These are phyloP conservation scores for Coelastrella sp. DNA, from an alignment of 139 green algal species.

Conservation along the genomic window DNA sequence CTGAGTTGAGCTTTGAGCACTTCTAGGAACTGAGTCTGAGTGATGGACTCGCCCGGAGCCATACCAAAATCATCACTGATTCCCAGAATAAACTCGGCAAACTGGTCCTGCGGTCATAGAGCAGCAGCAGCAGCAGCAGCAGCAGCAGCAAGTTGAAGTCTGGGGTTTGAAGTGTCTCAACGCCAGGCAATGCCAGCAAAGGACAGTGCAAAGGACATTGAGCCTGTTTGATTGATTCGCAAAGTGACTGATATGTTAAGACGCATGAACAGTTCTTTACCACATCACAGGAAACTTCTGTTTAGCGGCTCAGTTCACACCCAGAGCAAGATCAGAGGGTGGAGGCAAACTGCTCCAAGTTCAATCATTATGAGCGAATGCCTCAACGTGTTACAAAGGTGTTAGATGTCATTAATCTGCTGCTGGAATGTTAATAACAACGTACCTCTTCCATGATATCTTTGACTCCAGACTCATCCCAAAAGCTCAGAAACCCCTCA, in stretches of 20 bases:
- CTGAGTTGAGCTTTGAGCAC: slow-evolving; percentile 30
- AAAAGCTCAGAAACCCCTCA: slow-evolving; percentile 31
- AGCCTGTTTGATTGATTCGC: too few species aligned
- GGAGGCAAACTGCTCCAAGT: too few species aligned
- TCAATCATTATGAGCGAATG: too few species aligned
- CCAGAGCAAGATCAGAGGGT: too few species aligned
- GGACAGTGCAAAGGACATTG: too few species aligned
- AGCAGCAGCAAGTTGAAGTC: not conserved
- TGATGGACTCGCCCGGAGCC: slow-evolving; percentile 26
- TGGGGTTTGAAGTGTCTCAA: too few species aligned
- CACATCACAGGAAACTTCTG: too few species aligned
- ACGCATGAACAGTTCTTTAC: too few species aligned
- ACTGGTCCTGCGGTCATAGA: slow-evolving; percentile 35
- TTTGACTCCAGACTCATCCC: slow-evolving; percentile 25
- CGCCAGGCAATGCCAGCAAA: too few species aligned
- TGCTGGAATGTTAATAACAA: not conserved
- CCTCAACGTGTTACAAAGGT: too few species aligned
- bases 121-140: not conserved
- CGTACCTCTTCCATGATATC: slow-evolving; percentile 12
- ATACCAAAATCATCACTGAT: slow-evolving; percentile 43
- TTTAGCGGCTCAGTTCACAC: too few species aligned
- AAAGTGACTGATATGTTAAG: too few species aligned
- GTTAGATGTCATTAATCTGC: not conserved
- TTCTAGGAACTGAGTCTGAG: slow-evolving; percentile 9
- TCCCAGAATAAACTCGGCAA: slow-evolving; percentile 6